phyloP scores from a whole-genome alignment of 768 basidiomycete species.

The Roridomyces roridus region DNA sequence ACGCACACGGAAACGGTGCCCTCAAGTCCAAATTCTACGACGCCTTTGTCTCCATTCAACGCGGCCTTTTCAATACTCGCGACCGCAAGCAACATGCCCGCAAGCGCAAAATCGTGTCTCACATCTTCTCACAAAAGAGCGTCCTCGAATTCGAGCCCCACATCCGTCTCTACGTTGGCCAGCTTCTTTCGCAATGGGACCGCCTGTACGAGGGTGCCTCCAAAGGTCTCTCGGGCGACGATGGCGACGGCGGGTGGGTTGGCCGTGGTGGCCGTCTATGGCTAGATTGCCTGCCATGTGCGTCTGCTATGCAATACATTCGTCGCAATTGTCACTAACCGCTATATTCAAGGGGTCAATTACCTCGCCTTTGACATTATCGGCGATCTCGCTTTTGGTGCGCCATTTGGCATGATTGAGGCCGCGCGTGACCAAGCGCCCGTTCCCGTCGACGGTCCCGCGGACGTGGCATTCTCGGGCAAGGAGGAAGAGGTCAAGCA shows the following conservation, averaged over 20 bases:
- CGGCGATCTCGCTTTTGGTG: conserved; percentile 87
- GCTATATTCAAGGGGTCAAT: conserved; percentile 48
- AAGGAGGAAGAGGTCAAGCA: conserved; percentile 54
- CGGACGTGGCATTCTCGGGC: conserved; percentile 64
- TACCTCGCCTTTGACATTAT: conserved; percentile 75
- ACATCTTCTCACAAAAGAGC: conserved; percentile 84
- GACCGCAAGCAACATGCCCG: conserved; percentile 81
- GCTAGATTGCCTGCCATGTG: conserved; percentile 78
- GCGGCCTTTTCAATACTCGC: conserved; percentile 81
- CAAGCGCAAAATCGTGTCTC: conserved; percentile 90
- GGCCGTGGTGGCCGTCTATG: conserved; percentile 69
- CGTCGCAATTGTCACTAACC: conserved; percentile 10
- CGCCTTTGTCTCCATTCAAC: conserved; percentile 75
- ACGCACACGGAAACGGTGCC: conserved; percentile 85
- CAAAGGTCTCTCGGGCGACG: conserved; percentile 61
- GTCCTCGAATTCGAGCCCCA: conserved; percentile 89
- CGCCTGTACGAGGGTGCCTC: conserved; percentile 60
- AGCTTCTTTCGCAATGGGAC: conserved; percentile 79
- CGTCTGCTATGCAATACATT: conserved; percentile 29
- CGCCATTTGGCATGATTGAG: conserved; percentile 87
- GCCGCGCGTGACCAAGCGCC: conserved; percentile 75
- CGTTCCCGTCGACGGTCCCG: conserved; percentile 62
- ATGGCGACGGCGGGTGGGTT: conserved; percentile 73
- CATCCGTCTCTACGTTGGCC: conserved; percentile 62
- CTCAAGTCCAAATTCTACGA: conserved; percentile 83